Evolutionary conservation across 257 asterid genomes (phyloP), one percentile per base, ranked within the genome.

Genomic region (Penstemon barbatus): DNA sequence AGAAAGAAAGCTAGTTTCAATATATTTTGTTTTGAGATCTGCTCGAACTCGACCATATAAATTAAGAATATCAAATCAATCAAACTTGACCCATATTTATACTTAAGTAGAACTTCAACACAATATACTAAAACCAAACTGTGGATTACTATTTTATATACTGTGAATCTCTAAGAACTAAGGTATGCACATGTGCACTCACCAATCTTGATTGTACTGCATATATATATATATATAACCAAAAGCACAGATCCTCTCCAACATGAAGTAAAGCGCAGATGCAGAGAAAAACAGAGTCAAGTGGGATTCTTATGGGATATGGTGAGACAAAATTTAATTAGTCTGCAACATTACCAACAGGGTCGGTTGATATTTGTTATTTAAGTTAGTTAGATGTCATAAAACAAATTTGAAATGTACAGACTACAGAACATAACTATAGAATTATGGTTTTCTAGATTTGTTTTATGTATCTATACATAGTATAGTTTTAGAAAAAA

Each of bases 141-240:
- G 33, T 25, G 33, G 33, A 25, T 25, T 25, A 25, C 33, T 25
- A 25, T 25, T 25, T 25, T 25, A 25, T 25, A 25, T 25, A 2
- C 33, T n/a, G 13, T 41, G 63, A 5, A 59, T 40, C 65, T 59
- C 43, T 48, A 59, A 12, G 10, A 39, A 36, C 5, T 41, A 36
- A 60, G 66, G 7, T 36, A 43, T 5, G 46, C 45, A 61, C 49
- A 43, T 42, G 10, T 11, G 40, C 8, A 4, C 25, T n/a, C 39
- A 61, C 66, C 42, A 61, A 61, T 15, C 18, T 61, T 43, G 41
- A 49, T 13, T 40, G 64, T 12, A 59, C 36, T 13, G 43, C 36
- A 1, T 3, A 43, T 4, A 0, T 53, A 56, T 61, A 6, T 15
- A 41, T 7, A 15, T 13, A 4, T 3, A 61, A 18, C 38, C 3